A percentile compares a stretch with the other conserved stretches of the same genome.
These are phyloP conservation scores for Candida xiaguanensis DNA, from an alignment of 805 yeast species.

Conservation along the genomic window DNA sequence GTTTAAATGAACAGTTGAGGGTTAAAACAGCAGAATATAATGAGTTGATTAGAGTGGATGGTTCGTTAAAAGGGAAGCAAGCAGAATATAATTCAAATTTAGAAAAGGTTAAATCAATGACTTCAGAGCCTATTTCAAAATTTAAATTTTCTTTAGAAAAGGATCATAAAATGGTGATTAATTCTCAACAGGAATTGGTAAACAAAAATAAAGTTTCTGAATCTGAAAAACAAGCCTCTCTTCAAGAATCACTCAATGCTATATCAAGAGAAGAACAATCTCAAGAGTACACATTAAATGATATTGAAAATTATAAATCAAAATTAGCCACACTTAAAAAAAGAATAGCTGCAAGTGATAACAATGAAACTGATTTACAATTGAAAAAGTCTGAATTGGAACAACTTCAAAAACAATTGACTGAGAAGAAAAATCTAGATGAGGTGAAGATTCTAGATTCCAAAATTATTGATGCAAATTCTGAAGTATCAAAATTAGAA, in stretches of 20 bases:
- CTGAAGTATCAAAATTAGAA: conserved; percentile 27
- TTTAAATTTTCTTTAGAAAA: conserved; percentile 8
- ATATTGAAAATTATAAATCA: conserved; percentile 29
- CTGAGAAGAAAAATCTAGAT: conserved; percentile 13
- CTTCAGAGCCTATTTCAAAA: neutral
- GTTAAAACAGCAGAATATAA: conserved; percentile 22
- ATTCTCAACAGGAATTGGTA: conserved; percentile 6
- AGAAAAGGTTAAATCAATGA: conserved; percentile 15
- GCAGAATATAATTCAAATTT: conserved; percentile 24
- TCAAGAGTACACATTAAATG: conserved; percentile 37
- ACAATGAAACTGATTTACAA: conserved; percentile 41
- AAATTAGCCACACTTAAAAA: conserved; percentile 36
- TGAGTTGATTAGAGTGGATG: conserved; percentile 46
- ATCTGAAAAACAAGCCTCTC: conserved; percentile 9
- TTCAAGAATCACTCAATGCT: conserved; percentile 17
- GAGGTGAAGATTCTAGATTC: conserved; percentile 13
- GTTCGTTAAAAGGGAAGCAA: conserved; percentile 49
- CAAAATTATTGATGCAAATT: conserved; percentile 37
- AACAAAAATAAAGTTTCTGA: conserved; percentile 10
- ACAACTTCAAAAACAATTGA: conserved; percentile 32
- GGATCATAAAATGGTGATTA: neutral
- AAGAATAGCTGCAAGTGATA: conserved; percentile 36
- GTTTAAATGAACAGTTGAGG: conserved; percentile 15
- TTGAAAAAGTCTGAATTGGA: conserved; percentile 42
- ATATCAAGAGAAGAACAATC: conserved; percentile 43